A percentile compares a stretch with the other conserved stretches of the same genome.
These are phyloP conservation scores for Pythium periplocum DNA, from an alignment of 352 stramenopile species.

Conservation along the genomic window DNA sequence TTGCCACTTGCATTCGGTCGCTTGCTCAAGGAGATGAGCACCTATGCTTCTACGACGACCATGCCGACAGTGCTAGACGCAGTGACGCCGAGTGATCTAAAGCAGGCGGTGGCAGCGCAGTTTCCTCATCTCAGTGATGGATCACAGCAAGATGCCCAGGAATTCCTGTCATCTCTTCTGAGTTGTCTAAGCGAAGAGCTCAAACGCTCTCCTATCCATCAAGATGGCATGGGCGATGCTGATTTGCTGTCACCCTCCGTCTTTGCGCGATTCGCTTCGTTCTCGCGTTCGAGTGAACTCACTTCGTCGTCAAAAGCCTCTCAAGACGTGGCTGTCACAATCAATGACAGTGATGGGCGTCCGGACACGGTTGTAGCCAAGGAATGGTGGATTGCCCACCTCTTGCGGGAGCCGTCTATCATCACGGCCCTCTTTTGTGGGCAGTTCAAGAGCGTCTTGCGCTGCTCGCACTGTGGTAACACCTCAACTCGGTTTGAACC, in stretches of 20 bases:
- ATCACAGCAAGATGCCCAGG: slow-evolving; percentile 95
- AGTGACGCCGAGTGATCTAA: slow-evolving; percentile 71
- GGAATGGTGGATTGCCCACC: slow-evolving; percentile 96
- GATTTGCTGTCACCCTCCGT: slow-evolving; percentile 4
- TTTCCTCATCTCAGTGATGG: slow-evolving; percentile 88
- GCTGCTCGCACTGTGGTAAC: slow-evolving; percentile 87
- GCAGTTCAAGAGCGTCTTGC: slow-evolving; percentile 94
- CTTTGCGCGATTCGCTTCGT: slow-evolving; percentile 9
- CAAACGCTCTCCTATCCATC: slow-evolving; percentile 58
- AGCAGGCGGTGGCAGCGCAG: slow-evolving; percentile 63
- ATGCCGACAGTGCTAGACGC: slow-evolving; percentile 23
- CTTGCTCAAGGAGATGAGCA: slow-evolving; percentile 57
- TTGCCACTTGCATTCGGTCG: slow-evolving; percentile 66
- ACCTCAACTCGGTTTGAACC: slow-evolving; percentile 79
- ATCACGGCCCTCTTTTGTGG: slow-evolving; percentile 95
- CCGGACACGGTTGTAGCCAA: slow-evolving; percentile 91
- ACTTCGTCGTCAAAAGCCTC: too few relatives aligned
- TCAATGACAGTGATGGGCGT: slow-evolving; percentile 88
- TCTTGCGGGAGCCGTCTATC: slow-evolving; percentile 92
- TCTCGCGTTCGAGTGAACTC: background rate
- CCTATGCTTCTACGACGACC: slow-evolving; percentile 18
- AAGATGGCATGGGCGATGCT: background rate
- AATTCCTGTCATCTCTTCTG: slow-evolving; percentile 91
- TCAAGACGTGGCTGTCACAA: too few relatives aligned
- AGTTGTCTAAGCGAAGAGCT: slow-evolving; percentile 93